Base-by-base conservation (phyloP, 345 rosid genomes). In the Gossypium longicalyx region DNA sequence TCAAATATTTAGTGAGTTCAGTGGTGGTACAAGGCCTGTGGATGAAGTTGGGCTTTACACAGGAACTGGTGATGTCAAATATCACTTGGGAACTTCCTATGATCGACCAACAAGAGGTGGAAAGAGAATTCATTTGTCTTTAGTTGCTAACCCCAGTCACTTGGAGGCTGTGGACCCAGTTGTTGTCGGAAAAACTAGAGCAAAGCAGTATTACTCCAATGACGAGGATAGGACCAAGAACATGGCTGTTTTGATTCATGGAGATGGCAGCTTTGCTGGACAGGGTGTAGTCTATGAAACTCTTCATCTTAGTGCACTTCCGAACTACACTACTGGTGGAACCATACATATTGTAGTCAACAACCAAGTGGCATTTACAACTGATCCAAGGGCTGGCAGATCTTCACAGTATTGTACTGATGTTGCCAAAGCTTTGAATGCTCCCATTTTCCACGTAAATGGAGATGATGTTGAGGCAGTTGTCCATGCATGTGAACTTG, bases 71-170 rank as follows among this genome's bases (percentile, higher is more conserved):
- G 97, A 88, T 83, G 97, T 89, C 56, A 91, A 91, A 67, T 91
- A 91, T 79, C 94, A 91, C 82, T 78, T 89, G 83, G 97, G 94
- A 71, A 91, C 94, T 72, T 91, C 97, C 69, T 91, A 89, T 82
- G 97, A 91, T 77, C 87, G 97, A 9, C 97, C 97, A 71, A 91
- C 97, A 34, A 82, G 97, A 79, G 97, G 94, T 77, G 97, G 92
- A 67, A 88, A 88, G 74, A 89, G 90, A 84, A 90, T 91, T 64
- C 97, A 91, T 81, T 81, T 91, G 75, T 91, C 97, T 80, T 78
- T 91, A 84, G 90, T 91, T 76, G 97, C 97, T 56, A 91, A 91
- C 73, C 97, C 97, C 56, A 91, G 97, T 85, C 97, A 91, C 76
- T 79, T 91, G 85, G 97, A 91, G 85, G 97, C 97, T 71, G 97